These are phyloP conservation scores for Hygrophoropsis aurantiaca DNA, from an alignment of 768 basidiomycete genomes.

Conservation along the genomic window DNA sequence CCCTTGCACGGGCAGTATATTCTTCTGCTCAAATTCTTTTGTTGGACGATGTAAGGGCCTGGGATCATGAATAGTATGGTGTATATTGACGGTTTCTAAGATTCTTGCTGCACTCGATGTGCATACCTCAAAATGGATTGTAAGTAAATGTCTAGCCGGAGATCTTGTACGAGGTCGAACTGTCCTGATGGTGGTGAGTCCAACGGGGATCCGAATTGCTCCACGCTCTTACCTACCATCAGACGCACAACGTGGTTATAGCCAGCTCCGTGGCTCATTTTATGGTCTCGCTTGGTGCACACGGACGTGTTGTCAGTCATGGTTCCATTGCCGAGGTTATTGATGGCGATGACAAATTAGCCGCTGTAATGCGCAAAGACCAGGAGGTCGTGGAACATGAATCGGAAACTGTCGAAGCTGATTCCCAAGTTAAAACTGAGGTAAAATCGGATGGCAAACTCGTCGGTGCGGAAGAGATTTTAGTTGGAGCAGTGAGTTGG, in stretches of 20 bases:
- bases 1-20: constrained; percentile 58
- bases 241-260: constrained; percentile 35
- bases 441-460: constrained; percentile 47
- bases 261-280: constrained; percentile 23
- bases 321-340: constrained; percentile 49
- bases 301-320: constrained; percentile 50
- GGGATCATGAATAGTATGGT: neutral
- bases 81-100: constrained; percentile 5
- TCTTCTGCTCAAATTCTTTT: constrained; percentile 59
- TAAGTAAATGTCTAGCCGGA: constrained; percentile 40
- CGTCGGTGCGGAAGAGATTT: constrained; percentile 63
- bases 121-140: constrained; percentile 49
- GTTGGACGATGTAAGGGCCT: constrained; percentile 62
- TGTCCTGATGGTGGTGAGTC: constrained; percentile 9
- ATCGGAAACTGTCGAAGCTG: constrained; percentile 11
- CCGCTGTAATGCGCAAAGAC: no score
- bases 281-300: constrained; percentile 50
- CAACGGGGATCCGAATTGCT: no score
- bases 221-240: neutral
- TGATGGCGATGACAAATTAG: constrained; percentile 33
- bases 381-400: constrained; percentile 5
- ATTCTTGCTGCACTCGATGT: constrained; percentile 60
- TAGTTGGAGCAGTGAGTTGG: constrained; percentile 58
- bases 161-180: constrained; percentile 7
- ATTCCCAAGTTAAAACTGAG: constrained; percentile 15